Percentiles rank a stretch among this genome's conserved stretches.
Evolutionary conservation across 2,329 filamentous ascomycete species (phyloP).

Genomic region (Neurospora sp.): DNA sequence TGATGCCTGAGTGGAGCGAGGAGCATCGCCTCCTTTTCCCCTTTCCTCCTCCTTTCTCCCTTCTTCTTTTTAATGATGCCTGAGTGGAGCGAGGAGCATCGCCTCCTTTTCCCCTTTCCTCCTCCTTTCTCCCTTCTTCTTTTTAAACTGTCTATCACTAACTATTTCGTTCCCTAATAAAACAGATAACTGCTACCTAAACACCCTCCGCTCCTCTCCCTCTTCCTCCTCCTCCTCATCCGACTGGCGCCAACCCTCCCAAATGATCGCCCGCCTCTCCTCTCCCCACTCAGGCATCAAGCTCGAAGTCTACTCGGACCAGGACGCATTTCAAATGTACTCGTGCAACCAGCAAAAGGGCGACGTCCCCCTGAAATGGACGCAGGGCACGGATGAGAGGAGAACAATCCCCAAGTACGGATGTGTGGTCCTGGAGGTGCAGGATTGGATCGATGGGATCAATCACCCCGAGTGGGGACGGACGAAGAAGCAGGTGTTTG

Average conservation of each 20-base stretch:
- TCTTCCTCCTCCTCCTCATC: slow-evolving; percentile 30
- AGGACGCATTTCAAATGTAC: slow-evolving; percentile 84
- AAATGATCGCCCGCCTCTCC: slow-evolving; percentile 56
- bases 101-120: too few species aligned
- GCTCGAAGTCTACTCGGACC: slow-evolving; percentile 72
- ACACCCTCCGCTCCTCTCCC: slow-evolving; percentile 42
- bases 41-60: too few species aligned
- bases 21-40: too few species aligned
- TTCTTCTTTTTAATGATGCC: too few species aligned
- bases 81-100: too few species aligned
- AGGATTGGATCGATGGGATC: slow-evolving; percentile 91
- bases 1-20: too few species aligned
- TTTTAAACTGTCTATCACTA: not conserved
- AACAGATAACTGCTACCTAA: slow-evolving; percentile 57
- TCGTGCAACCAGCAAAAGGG: slow-evolving; percentile 72
- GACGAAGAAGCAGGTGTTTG: slow-evolving; percentile 47
- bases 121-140: not conserved
- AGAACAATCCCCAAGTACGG: slow-evolving; percentile 65
- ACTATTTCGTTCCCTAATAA: not conserved
- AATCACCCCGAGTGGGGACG: slow-evolving; percentile 86
- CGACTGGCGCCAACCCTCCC: slow-evolving; percentile 49
- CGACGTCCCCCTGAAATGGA: slow-evolving; percentile 56
- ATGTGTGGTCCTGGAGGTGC: slow-evolving; percentile 82
- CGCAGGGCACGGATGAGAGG: slow-evolving; percentile 49
- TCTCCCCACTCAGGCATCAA: slow-evolving; percentile 74